Conservation (phyloP, 306 rosid species). For the Acacia acuminata region DNA sequence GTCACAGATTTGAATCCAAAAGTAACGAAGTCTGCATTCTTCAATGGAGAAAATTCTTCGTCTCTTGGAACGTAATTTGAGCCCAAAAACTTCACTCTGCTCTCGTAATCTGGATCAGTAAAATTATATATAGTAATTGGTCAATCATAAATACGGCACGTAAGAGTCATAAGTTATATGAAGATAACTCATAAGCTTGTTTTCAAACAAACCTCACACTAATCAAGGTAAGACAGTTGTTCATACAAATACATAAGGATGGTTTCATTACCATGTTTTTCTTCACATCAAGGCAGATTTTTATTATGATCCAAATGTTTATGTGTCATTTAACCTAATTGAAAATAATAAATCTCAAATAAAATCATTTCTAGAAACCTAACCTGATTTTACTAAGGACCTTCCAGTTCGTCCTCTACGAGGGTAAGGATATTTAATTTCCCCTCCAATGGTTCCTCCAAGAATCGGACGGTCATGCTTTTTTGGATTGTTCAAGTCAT, state of each 20-base stretch:
- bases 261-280: too few species aligned
- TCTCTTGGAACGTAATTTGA: constrained; percentile 37
- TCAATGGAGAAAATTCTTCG: constrained; percentile 45
- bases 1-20: constrained; percentile 49
- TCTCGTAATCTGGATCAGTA: constrained; percentile 45
- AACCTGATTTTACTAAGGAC: constrained; percentile 42
- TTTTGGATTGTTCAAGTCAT: constrained; percentile 65
- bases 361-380: background rate
- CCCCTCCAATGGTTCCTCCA: constrained; percentile 77
- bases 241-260: background rate
- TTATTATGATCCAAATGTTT: background rate
- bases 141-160: too few species aligned
- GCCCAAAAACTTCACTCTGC: constrained; percentile 29
- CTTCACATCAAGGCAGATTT: background rate
- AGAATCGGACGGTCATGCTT: constrained; percentile 51
- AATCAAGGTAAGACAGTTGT: background rate
- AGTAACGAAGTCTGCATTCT: constrained; percentile 55
- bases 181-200: background rate
- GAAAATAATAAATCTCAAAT: background rate
- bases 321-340: too few species aligned
- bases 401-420: constrained; percentile 75
- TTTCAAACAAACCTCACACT: background rate
- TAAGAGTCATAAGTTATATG: background rate
- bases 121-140: background rate
- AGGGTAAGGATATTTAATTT: constrained; percentile 61